Evolutionary conservation across 164 flowering plant species (phyloP).

Genomic region (Taxillus chinensis): DNA sequence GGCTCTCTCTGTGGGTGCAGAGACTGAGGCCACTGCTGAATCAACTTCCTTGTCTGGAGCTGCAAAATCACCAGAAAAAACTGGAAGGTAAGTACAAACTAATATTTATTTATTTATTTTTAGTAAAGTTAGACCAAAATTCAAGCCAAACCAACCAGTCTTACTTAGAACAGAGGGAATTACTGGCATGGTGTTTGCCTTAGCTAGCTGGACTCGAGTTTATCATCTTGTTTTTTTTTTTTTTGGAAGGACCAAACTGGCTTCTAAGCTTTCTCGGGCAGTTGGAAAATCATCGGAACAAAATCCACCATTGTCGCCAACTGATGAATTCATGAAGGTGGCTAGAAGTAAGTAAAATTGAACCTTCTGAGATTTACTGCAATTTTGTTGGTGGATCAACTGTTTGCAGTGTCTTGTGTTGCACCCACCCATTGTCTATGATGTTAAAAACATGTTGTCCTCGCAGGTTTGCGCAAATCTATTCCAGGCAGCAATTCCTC

Average conservation of each 20-base stretch:
- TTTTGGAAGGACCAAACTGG: background rate
- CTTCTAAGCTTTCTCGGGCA: background rate
- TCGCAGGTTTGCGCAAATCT: no score
- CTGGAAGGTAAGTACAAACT: conserved; percentile 33
- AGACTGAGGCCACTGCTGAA: conserved; percentile 44
- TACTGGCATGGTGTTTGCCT: background rate
- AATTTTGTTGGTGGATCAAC: background rate
- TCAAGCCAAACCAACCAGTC: no score
- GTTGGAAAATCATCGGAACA: background rate
- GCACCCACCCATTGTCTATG: background rate
- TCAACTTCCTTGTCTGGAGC: conserved; percentile 19
- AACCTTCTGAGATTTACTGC: background rate
- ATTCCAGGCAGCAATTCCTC: no score
- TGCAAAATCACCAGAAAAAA: conserved; percentile 16
- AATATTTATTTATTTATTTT: background rate
- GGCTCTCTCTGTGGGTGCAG: conserved; percentile 52
- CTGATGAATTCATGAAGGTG: background rate
- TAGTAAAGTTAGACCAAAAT: no score
- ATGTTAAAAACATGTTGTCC: no score
- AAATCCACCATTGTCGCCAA: background rate
- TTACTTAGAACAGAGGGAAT: no score
- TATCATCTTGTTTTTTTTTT: background rate
- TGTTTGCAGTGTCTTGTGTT: background rate
- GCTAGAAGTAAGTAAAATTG: background rate
- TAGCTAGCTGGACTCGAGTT: background rate